Evolutionary conservation across 768 basidiomycete species (phyloP).

Genomic region (Daedalea quercina): DNA sequence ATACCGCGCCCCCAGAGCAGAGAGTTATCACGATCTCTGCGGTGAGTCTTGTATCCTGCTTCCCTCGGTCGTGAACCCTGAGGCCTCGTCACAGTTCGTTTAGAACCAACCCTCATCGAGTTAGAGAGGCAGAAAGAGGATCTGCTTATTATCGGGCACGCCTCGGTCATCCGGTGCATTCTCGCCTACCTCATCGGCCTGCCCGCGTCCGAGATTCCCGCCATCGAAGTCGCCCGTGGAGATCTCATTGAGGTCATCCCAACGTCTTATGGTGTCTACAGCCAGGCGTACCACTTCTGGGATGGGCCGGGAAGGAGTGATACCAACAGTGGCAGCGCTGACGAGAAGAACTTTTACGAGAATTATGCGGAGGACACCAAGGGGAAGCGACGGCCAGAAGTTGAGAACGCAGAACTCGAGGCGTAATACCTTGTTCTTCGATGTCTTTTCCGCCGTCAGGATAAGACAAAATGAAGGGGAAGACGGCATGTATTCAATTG

Average conservation of each 20-base stretch:
- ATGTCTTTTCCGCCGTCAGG: neutral
- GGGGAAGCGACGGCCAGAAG: constrained; percentile 25
- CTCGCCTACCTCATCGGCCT: constrained; percentile 91
- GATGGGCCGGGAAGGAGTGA: constrained; percentile 71
- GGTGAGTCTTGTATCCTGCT: constrained; percentile 35
- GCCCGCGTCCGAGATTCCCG: constrained; percentile 93
- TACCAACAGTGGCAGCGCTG: constrained; percentile 35
- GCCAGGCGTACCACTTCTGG: constrained; percentile 87
- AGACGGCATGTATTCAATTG: neutral
- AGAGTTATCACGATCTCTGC: constrained; percentile 94
- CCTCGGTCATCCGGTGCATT: constrained; percentile 94
- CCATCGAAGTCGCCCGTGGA: constrained; percentile 93
- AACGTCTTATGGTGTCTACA: constrained; percentile 84
- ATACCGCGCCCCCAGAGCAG: constrained; percentile 87
- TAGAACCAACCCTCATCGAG: constrained; percentile 92
- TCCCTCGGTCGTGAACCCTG: neutral
- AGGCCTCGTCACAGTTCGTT: constrained; percentile 53
- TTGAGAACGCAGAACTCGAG: constrained; percentile 2
- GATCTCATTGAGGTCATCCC: constrained; percentile 93
- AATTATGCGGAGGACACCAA: constrained; percentile 60
- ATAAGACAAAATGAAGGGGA: neutral
- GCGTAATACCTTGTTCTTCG: neutral
- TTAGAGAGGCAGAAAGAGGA: constrained; percentile 93
- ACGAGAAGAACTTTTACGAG: constrained; percentile 81
- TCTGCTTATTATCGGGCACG: constrained; percentile 92